Conservation (phyloP, 2,329 filamentous ascomycete genomes). For the Fonsecaea multimorphosa region DNA sequence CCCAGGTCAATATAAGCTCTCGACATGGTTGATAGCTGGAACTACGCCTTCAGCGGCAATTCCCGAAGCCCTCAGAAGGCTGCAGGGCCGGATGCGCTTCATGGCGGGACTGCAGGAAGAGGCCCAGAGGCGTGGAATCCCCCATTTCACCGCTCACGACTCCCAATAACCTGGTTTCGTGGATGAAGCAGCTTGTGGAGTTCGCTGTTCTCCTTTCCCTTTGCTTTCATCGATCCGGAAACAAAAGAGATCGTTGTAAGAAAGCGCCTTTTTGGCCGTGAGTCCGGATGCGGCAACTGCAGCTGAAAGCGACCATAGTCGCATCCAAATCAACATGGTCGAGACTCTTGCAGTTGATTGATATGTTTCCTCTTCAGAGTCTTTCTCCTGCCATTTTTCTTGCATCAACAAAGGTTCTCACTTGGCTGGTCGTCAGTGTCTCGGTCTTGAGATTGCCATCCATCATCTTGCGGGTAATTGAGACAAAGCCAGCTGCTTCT, state of each 20-base stretch:
- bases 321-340: slow-evolving; percentile 26
- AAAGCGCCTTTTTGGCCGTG: slow-evolving; percentile 24
- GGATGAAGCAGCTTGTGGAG: slow-evolving; percentile 13
- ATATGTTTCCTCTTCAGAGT: slow-evolving; percentile 33
- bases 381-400: slow-evolving; percentile 34
- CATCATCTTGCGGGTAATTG: slow-evolving; percentile 27
- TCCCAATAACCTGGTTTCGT: slow-evolving; percentile 8
- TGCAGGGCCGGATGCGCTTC: slow-evolving; percentile 6
- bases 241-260: slow-evolving; percentile 27
- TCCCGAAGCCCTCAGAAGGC: slow-evolving; percentile 4
- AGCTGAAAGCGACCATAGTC: slow-evolving; percentile 24
- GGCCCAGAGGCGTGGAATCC: background rate
- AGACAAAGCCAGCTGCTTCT: slow-evolving; percentile 35
- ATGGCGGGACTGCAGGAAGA: slow-evolving; percentile 8
- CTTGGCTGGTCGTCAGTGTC: slow-evolving; percentile 14
- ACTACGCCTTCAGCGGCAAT: background rate
- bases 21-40: slow-evolving; percentile 9
- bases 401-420: slow-evolving; percentile 36
- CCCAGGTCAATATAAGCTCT: slow-evolving; percentile 8
- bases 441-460: slow-evolving; percentile 32
- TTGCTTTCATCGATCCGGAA: slow-evolving; percentile 32
- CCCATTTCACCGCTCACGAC: slow-evolving; percentile 7
- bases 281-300: slow-evolving; percentile 32
- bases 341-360: slow-evolving; percentile 26
- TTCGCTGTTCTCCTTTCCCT: background rate